Evolutionary conservation across 257 asterid species (phyloP).

Genomic region (Vinca minor): DNA sequence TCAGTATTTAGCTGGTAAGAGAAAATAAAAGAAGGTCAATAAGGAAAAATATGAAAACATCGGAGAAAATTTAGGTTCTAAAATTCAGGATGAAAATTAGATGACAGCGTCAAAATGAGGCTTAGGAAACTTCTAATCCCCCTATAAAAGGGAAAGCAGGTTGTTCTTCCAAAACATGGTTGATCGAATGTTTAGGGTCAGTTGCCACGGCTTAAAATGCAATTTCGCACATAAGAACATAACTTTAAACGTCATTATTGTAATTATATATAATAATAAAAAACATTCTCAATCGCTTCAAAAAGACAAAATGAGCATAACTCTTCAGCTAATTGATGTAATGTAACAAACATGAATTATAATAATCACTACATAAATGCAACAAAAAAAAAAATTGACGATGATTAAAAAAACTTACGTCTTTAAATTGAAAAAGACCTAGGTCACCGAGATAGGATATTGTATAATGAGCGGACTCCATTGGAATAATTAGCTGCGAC

Average conservation of each 20-base stretch:
- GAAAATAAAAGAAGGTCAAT: slow-evolving; percentile 3
- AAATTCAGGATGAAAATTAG: background rate
- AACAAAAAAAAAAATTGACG: background rate
- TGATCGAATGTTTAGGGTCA: background rate
- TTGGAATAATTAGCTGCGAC: slow-evolving; percentile 50
- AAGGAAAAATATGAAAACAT: background rate
- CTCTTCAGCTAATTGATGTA: background rate
- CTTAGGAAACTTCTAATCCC: background rate
- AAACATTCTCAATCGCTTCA: slow-evolving; percentile 1
- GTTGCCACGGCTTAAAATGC: background rate
- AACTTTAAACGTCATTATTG: too few species aligned
- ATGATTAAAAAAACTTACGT: slow-evolving; percentile 33
- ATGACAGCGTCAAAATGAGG: background rate
- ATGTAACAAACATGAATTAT: background rate
- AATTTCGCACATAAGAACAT: background rate
- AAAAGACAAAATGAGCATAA: background rate
- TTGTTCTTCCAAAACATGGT: background rate
- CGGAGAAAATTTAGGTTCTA: background rate
- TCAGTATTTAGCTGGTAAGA: slow-evolving; percentile 50
- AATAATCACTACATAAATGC: background rate
- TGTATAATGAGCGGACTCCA: slow-evolving; percentile 47
- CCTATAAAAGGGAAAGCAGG: background rate
- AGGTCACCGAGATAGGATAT: slow-evolving; percentile 57
- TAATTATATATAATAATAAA: too few species aligned
- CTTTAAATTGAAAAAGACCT: slow-evolving; percentile 56